Base-by-base conservation (phyloP, 768 basidiomycete genomes). In the Russula sp. region DNA sequence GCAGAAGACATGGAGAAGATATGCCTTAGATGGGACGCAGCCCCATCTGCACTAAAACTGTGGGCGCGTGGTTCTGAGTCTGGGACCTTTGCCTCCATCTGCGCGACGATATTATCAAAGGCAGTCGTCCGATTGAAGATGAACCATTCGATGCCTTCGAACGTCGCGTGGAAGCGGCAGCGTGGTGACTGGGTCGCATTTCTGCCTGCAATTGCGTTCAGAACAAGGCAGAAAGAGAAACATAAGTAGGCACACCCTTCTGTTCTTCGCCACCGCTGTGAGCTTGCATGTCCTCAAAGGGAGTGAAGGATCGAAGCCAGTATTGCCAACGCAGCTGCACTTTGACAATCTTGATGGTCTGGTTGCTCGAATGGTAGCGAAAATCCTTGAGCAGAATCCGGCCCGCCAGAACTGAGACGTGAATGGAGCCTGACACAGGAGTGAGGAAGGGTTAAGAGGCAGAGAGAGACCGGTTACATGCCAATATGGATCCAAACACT, bases 71-170 rank as follows among this genome's bases (percentile, higher is more conserved):
- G 60, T 45, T 62, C 58, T 18, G 34, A 58, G 11, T 61, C 67
- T 1, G 70, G 53, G 8, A 60, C 61, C 70, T 76, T 75, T 22
- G 72, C 74, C 61, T 82, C 81, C 80, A 94, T 84, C 69, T 88
- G 83, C 11, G 87, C 80, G 20, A 96, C 75, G 56, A 98, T 93
- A 56, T 83, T 80, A 69, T 98, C 93, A 73, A 88, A 98, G 4
- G 93, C 86, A 4, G 90, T 83, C 3, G 92, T 95, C 51, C 85
- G 79, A 74, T 98, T 98, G 74, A 91, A 97, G 45, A 98, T 68
- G 71, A 92, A 92, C 87, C 91, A 94, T 72, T 98, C 94, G 47
- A 94, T 78, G 18, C 96, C 96, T 67, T 95, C 84, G 3, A 90
- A 68, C 7, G 85, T 85, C 34, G 94, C 70, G 58, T 90, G 86